A percentile compares a stretch with the other conserved stretches of the same genome.
These are phyloP conservation scores for Termitomyces sp. DNA, from an alignment of 768 basidiomycete species.

Conservation along the genomic window DNA sequence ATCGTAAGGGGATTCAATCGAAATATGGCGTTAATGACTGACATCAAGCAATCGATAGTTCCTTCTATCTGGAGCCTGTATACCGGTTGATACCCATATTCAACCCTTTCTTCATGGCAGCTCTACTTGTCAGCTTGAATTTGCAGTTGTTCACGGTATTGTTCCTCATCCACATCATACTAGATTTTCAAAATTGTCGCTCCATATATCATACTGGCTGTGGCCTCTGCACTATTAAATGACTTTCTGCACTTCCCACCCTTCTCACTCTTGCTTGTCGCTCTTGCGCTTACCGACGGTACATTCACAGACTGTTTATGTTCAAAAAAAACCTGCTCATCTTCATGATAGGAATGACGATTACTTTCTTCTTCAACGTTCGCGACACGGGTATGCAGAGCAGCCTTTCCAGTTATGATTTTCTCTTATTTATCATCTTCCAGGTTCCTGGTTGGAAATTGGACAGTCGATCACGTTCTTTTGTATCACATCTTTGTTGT, in stretches of 20 bases:
- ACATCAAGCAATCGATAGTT: slow-evolving; percentile 32
- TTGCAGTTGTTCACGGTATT: not conserved
- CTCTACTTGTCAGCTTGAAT: slow-evolving; percentile 52
- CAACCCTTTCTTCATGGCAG: slow-evolving; percentile 80
- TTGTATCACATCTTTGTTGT: slow-evolving; percentile 74
- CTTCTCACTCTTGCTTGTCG: slow-evolving; percentile 78
- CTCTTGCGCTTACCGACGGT: slow-evolving; percentile 73
- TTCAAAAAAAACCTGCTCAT: slow-evolving; percentile 10
- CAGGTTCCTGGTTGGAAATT: slow-evolving; percentile 86
- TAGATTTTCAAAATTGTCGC: slow-evolving; percentile 81
- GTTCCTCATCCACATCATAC: not conserved
- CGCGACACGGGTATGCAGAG: slow-evolving; percentile 61
- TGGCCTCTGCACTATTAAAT: slow-evolving; percentile 66
- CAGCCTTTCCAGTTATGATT: not conserved
- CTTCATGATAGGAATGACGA: slow-evolving; percentile 63
- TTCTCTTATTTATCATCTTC: slow-evolving; percentile 13
- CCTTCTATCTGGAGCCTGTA: slow-evolving; percentile 86
- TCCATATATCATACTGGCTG: slow-evolving; percentile 76
- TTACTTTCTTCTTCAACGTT: slow-evolving; percentile 81
- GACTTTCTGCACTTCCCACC: slow-evolving; percentile 66
- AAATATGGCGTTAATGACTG: not conserved
- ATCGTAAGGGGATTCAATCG: slow-evolving; percentile 46
- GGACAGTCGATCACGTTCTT: slow-evolving; percentile 89
- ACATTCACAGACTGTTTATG: slow-evolving; percentile 10
- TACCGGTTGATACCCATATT: slow-evolving; percentile 86